Evolutionary conservation across 2,329 filamentous ascomycete genomes (phyloP).

Genomic region (Hymenoscyphus fraxineus): DNA sequence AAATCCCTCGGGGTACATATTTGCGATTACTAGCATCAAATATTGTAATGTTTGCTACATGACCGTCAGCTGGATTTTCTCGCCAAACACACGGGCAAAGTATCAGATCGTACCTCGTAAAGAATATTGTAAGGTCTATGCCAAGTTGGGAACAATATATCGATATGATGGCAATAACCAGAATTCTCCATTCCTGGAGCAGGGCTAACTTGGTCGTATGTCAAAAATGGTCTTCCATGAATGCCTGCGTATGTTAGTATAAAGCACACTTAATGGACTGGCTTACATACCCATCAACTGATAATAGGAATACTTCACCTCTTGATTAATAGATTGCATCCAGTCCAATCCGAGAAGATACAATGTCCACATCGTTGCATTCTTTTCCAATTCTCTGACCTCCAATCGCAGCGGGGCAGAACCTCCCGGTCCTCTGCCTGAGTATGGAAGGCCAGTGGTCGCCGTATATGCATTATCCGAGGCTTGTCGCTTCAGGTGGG

Average conservation of each 20-base stretch:
- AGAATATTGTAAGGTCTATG: constrained; percentile 53
- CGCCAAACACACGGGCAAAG: not conserved
- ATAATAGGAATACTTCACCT: constrained; percentile 29
- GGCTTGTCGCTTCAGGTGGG: constrained; percentile 20
- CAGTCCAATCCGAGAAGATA: constrained; percentile 31
- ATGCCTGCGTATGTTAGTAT: constrained; percentile 21
- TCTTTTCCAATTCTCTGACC: constrained; percentile 27
- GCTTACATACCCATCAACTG: constrained; percentile 25
- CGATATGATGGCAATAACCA: constrained; percentile 32
- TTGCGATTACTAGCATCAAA: constrained; percentile 45
- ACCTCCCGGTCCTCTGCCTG: constrained; percentile 20
- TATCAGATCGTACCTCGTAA: constrained; percentile 46
- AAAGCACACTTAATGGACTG: not conserved
- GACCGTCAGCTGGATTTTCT: constrained; percentile 3
- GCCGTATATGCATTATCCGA: constrained; percentile 7
- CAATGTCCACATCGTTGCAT: constrained; percentile 27
- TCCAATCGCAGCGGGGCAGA: constrained; percentile 26
- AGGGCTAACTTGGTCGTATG: constrained; percentile 25
- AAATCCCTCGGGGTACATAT: constrained; percentile 24
- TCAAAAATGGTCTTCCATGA: constrained; percentile 28
- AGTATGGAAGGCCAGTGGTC: constrained; percentile 20
- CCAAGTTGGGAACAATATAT: constrained; percentile 41
- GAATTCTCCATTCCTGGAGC: constrained; percentile 18
- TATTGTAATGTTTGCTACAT: constrained; percentile 51
- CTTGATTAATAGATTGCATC: constrained; percentile 26